Conservation (phyloP, 306 rosid species). For the Myrica gale region DNA sequence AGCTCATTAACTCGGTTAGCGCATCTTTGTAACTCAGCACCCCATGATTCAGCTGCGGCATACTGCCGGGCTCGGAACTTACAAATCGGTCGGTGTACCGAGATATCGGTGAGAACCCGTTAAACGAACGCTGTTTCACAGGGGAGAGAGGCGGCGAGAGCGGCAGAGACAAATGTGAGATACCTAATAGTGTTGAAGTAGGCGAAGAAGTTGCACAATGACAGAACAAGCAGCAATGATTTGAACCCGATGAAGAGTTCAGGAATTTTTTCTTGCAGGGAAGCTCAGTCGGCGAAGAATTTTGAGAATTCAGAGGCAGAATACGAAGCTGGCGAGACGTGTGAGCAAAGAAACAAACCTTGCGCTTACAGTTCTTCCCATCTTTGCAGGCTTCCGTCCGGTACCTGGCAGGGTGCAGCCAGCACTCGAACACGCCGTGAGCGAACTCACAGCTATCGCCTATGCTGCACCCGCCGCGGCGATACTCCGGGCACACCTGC, state of each 20-base stretch:
- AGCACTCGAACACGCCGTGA: slow-evolving; percentile 88
- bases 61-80: slow-evolving; percentile 13
- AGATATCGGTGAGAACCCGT: slow-evolving; percentile 40
- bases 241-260: slow-evolving; percentile 38
- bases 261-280: slow-evolving; percentile 43
- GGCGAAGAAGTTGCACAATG: slow-evolving; percentile 51
- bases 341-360: slow-evolving; percentile 92
- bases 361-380: slow-evolving; percentile 77
- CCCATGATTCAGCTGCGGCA: slow-evolving; percentile 14
- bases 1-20: slow-evolving; percentile 51
- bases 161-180: slow-evolving; percentile 69
- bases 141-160: slow-evolving; percentile 71
- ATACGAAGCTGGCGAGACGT: slow-evolving; percentile 68
- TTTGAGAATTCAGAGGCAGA: slow-evolving; percentile 37
- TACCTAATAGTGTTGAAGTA: slow-evolving; percentile 66
- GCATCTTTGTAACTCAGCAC: slow-evolving; percentile 44
- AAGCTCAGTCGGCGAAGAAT: slow-evolving; percentile 39
- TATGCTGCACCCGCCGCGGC: slow-evolving; percentile 64
- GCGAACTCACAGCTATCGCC: slow-evolving; percentile 81
- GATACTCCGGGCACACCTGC: slow-evolving; percentile 66
- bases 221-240: slow-evolving; percentile 51
- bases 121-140: slow-evolving; percentile 29
- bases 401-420: slow-evolving; percentile 92
- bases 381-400: slow-evolving; percentile 92
- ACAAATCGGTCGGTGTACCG: slow-evolving; percentile 32